phyloP scores from a whole-genome alignment of 192 early-diverging fungal species.

The Coemansia sp. region DNA sequence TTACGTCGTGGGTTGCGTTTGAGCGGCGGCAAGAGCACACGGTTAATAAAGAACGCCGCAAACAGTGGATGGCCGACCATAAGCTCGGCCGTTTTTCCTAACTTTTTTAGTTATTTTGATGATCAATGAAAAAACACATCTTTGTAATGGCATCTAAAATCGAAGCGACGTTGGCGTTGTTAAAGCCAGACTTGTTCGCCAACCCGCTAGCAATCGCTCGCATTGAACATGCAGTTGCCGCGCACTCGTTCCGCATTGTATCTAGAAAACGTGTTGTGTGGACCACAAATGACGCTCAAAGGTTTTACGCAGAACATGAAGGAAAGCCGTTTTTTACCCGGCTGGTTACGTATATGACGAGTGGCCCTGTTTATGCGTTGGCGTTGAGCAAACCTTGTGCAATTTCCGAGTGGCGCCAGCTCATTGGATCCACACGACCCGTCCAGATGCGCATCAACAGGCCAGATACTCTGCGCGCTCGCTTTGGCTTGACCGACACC shows the following conservation, averaged over 20 bases:
- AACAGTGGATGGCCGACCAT: conserved; percentile 11
- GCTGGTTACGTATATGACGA: conserved; percentile 72
- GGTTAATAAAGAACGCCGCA: not conserved
- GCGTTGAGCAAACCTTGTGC: conserved; percentile 61
- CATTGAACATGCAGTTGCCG: conserved; percentile 53
- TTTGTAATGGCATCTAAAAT: not conserved
- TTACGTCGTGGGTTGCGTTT: conserved; percentile 36
- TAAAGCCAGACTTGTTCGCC: conserved; percentile 73
- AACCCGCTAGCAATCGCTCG: conserved; percentile 46
- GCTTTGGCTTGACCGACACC: conserved; percentile 72
- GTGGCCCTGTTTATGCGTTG: conserved; percentile 63
- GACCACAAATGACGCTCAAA: conserved; percentile 58
- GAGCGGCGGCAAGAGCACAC: conserved; percentile 30
- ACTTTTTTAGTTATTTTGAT: not conserved
- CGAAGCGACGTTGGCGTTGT: conserved; percentile 60
- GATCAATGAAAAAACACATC: not conserved
- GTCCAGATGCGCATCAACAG: conserved; percentile 59
- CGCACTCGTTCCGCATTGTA: conserved; percentile 43
- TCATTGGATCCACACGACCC: conserved; percentile 71
- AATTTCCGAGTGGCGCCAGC: conserved; percentile 60
- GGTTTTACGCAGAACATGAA: conserved; percentile 69
- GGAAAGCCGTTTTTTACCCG: conserved; percentile 69
- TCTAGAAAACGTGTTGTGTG: conserved; percentile 53
- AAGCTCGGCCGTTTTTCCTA: not conserved
- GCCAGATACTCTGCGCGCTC: conserved; percentile 56